Evolutionary conservation across 169 alveolate species (phyloP), one percentile per base, ranked within the genome.

Genomic region (Plasmodium blacklocki): DNA sequence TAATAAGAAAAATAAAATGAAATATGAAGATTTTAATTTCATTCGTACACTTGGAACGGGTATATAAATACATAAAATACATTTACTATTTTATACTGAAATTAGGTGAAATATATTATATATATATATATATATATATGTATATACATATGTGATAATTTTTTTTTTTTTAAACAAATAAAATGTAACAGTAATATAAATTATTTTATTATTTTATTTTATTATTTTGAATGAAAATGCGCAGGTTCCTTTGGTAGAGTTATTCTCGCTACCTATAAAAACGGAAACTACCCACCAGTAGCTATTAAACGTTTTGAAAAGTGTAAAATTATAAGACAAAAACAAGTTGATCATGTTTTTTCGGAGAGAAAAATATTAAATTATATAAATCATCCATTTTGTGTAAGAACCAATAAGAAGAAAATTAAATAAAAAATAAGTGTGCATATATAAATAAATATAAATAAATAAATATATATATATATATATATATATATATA

Each of bases 201-300:
- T 56, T 56, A 15, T 56, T 56, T 56, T 56, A n/a, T 54, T 54
- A 52, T 52, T 15, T 52, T n/a, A 14, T 12, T 52, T 3, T 52
- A 12, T 52, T 52, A 11, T 52, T 52, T 15, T 52, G 62, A 52
- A 14, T 52, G 14, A 15, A 54, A 26, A 32, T 58, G 12, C 70
- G 12, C 62, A 93, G 99, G 99, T 9, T 96, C 98, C 18, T 98
- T 97, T 87, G 99, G 99, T 8, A 74, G 98, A 93, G 99, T 98
- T 2, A 94, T 95, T 67, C 93, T 98, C 47, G 98, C 98, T 58
- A 95, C 80, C 21, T 92, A 93, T 60, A 93, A 93, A 54, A 75
- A 89, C 26, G 94, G 86, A 29, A 93, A 91, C 19, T 83, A 68
- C 11, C 80, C 92, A 8, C 95, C 93, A 43, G 93, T 94, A 29